These are phyloP conservation scores for Gracilaria domingensis DNA, from an alignment of 23 red algal genomes.

Conservation along the genomic window DNA sequence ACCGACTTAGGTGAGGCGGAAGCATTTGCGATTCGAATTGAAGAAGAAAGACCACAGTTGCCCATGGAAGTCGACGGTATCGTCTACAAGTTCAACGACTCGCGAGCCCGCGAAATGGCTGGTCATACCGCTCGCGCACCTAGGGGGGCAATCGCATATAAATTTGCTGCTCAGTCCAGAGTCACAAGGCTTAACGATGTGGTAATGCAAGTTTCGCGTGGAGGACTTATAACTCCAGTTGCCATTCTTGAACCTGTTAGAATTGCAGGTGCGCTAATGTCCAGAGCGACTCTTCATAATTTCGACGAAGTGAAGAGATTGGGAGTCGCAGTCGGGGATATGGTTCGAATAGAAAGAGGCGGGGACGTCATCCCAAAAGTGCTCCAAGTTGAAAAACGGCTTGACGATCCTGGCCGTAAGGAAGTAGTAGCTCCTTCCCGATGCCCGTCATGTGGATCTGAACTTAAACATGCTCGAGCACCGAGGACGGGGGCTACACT, in stretches of 20 bases:
- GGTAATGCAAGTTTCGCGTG: slow-evolving; percentile 79
- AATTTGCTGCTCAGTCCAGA: slow-evolving; percentile 60
- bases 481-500: slow-evolving; percentile 43
- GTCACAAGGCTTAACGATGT: slow-evolving; percentile 71
- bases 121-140: slow-evolving; percentile 76
- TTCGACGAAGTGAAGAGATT: slow-evolving; percentile 76
- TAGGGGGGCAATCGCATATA: slow-evolving; percentile 73
- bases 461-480: slow-evolving; percentile 5
- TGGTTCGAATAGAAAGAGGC: slow-evolving; percentile 64
- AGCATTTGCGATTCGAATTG: slow-evolving; percentile 57
- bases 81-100: slow-evolving; percentile 73
- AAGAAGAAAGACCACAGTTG: slow-evolving; percentile 39
- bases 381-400: slow-evolving; percentile 12
- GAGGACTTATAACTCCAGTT: slow-evolving; percentile 82
- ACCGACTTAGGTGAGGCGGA: slow-evolving; percentile 20
- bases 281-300: slow-evolving; percentile 87
- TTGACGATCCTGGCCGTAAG: not conserved
- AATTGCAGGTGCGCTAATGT: slow-evolving; percentile 72
- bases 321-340: slow-evolving; percentile 52
- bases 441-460: slow-evolving; percentile 62
- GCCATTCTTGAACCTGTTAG: slow-evolving; percentile 71
- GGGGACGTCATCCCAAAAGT: slow-evolving; percentile 93
- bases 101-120: slow-evolving; percentile 32
- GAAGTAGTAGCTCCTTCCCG: slow-evolving; percentile 16
- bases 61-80: slow-evolving; percentile 75